These are phyloP conservation scores for Trichopus zeylanicus DNA, from an alignment of 116 monocot genomes.

Conservation along the genomic window DNA sequence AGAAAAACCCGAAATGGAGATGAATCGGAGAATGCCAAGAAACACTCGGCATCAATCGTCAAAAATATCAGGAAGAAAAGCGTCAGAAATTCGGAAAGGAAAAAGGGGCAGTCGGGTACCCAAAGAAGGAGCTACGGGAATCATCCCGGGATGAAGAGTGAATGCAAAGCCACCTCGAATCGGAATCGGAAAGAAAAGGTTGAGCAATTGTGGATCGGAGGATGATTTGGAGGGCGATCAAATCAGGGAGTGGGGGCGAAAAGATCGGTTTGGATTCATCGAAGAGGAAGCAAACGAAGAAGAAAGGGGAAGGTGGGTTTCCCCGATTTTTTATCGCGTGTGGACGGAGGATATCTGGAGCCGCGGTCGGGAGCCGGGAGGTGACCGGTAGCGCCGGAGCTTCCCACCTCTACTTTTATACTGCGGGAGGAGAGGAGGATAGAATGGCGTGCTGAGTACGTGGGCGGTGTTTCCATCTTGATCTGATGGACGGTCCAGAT, in stretches of 20 bases:
- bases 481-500: neutral
- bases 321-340: too few relatives aligned
- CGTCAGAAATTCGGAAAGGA: neutral
- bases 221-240: neutral
- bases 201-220: neutral
- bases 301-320: too few relatives aligned
- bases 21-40: neutral
- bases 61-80: neutral
- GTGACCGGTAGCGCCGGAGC: neutral
- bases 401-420: neutral
- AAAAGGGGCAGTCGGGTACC: neutral
- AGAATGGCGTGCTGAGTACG: neutral
- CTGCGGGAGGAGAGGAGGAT: neutral
- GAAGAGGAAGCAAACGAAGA: too few relatives aligned
- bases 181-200: too few relatives aligned
- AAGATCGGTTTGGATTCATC: too few relatives aligned
- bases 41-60: neutral
- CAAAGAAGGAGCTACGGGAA: neutral
- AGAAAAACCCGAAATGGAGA: too few relatives aligned
- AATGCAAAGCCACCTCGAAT: conserved; percentile 2
- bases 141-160: neutral
- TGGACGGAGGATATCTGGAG: neutral
- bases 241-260: neutral
- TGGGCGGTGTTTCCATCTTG: neutral
- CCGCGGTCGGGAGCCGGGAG: neutral